phyloP scores from a whole-genome alignment of 805 yeast species.

The Candida xiaguanensis region DNA sequence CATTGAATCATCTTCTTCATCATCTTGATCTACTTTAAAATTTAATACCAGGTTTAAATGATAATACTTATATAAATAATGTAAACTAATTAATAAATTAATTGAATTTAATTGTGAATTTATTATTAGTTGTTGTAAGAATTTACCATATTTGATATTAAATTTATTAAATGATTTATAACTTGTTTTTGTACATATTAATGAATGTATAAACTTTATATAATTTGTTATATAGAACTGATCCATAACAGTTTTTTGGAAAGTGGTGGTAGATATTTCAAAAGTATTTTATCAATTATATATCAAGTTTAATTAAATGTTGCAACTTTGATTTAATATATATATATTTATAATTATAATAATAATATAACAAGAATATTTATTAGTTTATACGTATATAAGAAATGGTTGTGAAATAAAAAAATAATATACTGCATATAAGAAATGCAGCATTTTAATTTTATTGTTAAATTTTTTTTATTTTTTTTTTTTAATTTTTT shows the following conservation, averaged over 20 bases:
- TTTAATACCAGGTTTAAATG: not conserved
- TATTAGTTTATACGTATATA: not conserved
- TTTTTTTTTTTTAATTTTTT: too few relatives aligned
- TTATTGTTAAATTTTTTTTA: too few relatives aligned
- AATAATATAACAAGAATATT: not conserved
- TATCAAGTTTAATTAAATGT: too few relatives aligned
- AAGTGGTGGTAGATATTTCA: too few relatives aligned
- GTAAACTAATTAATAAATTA: slow-evolving; percentile 22
- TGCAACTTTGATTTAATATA: too few relatives aligned
- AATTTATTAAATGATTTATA: slow-evolving; percentile 4
- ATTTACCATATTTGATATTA: slow-evolving; percentile 9
- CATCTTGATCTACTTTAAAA: not conserved
- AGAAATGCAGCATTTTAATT: not conserved
- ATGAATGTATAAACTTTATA: slow-evolving; percentile 6
- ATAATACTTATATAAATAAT: slow-evolving; percentile 21
- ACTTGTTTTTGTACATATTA: slow-evolving; percentile 3
- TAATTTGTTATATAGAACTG: slow-evolving; percentile 10
- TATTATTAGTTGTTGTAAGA: slow-evolving; percentile 7
- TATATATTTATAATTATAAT: too few relatives aligned
- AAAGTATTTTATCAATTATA: too few relatives aligned
- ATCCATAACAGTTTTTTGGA: too few relatives aligned
- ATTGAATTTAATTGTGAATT: slow-evolving; percentile 19
- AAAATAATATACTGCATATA: not conserved
- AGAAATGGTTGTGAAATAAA: not conserved
- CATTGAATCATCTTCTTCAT: slow-evolving; percentile 11